Conservation (phyloP, 768 basidiomycete genomes). For the Boletus rubroflammeus region DNA sequence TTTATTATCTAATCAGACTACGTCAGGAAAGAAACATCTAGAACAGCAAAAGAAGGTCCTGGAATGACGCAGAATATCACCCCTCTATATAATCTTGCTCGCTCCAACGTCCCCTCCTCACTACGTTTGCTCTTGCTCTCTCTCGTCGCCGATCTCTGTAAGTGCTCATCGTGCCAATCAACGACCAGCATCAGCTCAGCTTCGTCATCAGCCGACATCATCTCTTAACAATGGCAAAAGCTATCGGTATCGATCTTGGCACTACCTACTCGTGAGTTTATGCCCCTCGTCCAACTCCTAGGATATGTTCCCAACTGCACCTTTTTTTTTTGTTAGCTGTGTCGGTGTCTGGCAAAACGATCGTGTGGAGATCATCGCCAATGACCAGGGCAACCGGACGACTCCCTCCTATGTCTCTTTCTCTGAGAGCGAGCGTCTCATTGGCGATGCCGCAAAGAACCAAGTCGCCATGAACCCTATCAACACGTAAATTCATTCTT, state of each 20-base stretch:
- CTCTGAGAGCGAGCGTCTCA: constrained; percentile 92
- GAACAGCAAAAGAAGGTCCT: constrained; percentile 33
- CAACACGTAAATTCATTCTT: constrained; percentile 56
- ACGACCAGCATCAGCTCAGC: constrained; percentile 3
- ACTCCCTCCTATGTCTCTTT: constrained; percentile 96
- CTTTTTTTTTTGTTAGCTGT: constrained; percentile 53
- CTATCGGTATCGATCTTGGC: constrained; percentile 86
- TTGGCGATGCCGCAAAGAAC: constrained; percentile 99
- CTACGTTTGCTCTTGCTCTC: constrained; percentile 7
- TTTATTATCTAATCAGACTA: constrained; percentile 33
- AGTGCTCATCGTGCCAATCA: constrained; percentile 9
- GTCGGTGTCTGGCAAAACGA: constrained; percentile 99
- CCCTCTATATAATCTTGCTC: constrained; percentile 27
- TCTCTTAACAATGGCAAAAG: constrained; percentile 54
- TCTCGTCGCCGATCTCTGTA: constrained; percentile 14
- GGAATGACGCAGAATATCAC: constrained; percentile 29
- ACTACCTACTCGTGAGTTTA: constrained; percentile 85
- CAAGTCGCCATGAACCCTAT: constrained; percentile 98
- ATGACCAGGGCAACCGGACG: constrained; percentile 92
- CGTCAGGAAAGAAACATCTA: constrained; percentile 33
- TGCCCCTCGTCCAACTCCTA: not conserved
- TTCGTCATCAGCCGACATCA: constrained; percentile 7
- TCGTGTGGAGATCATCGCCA: constrained; percentile 97
- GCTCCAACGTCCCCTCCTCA: constrained; percentile 2
- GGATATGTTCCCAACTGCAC: constrained; percentile 4